Evolutionary conservation across 176 grass and related monocot species (phyloP), one percentile per base, ranked within the genome.

Genomic region (Musa troglodytarum): DNA sequence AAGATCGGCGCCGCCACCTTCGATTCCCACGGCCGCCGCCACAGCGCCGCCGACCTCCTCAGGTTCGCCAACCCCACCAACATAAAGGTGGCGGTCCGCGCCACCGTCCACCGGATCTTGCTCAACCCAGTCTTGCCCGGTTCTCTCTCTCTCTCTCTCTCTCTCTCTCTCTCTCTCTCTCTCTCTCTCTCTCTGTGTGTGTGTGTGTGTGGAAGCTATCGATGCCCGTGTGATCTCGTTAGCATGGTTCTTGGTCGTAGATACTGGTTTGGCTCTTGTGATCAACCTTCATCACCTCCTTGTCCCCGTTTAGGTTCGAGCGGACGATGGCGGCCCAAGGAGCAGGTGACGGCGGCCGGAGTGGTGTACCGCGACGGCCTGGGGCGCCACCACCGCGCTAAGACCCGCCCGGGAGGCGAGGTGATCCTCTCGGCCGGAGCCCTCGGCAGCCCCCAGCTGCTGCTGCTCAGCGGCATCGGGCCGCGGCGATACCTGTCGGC

Each of bases 1-100:
- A 96, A 92, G 81, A 72, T 92, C 16, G 87, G 92, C 11, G 87
- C 87, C 65, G 83, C 89, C n/a, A 96, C 87, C 25, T 96, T 96
- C 2, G 89, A 96, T 57, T 71, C 87, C 0, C 82, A 81, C 0
- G 92, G 92, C 1, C 76, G 79, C 1, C 85, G 92, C 16, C 87
- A 87, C 83, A 96, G 83, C 12, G 92, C 92, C 6, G 89, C 87
- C 0, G 92, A 96, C 75, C 85, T 96, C 76, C 81, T 96, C 21
- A 74, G 75, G 0, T 76, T 87, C 15, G 89, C 87, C 9, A 76
- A 80, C 1, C 89, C 75, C 49, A 79, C 86, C 69, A 81, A 81
- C n/a, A 90, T 96, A 68, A 87, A 80, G n/a, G 87, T 96, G 0
- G 92, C 89, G 7, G 9, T 83, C 58, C 77, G 89, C 11, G 87